Evolutionary conservation across 805 yeast species (phyloP).

Genomic region (Gaillardinia entomophila): DNA sequence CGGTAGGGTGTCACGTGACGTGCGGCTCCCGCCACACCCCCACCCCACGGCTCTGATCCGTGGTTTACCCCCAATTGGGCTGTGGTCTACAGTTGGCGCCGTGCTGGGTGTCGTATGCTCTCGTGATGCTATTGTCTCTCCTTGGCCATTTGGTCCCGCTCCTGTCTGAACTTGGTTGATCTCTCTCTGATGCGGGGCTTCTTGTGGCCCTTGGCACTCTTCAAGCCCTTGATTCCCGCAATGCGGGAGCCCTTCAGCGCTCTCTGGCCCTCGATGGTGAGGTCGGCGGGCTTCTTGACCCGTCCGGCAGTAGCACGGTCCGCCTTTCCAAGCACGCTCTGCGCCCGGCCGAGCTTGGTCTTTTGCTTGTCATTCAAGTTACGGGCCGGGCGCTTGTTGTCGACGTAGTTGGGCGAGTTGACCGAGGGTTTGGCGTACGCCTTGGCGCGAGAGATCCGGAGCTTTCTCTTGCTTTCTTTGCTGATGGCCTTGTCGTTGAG

Average conservation of each 20-base stretch:
- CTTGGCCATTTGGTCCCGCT: slow-evolving; percentile 18
- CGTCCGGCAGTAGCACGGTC: slow-evolving; percentile 68
- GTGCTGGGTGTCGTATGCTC: too few species aligned
- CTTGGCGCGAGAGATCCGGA: slow-evolving; percentile 66
- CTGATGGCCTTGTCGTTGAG: slow-evolving; percentile 62
- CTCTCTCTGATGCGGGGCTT: slow-evolving; percentile 58
- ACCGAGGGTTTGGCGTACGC: slow-evolving; percentile 34
- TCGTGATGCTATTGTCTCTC: too few species aligned
- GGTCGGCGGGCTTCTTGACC: slow-evolving; percentile 11
- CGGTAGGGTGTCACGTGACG: too few species aligned
- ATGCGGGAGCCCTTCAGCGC: slow-evolving; percentile 63
- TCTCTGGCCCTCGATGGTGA: slow-evolving; percentile 67
- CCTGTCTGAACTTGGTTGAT: slow-evolving; percentile 45
- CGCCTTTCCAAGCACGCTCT: slow-evolving; percentile 67
- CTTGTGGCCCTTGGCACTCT: slow-evolving; percentile 34
- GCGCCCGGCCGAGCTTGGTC: slow-evolving; percentile 77
- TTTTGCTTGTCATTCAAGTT: slow-evolving; percentile 51
- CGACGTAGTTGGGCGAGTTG: slow-evolving; percentile 40
- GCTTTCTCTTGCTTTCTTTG: slow-evolving; percentile 44
- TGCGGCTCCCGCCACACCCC: too few species aligned
- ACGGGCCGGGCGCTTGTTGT: slow-evolving; percentile 21
- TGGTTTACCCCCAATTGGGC: too few species aligned
- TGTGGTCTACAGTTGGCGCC: too few species aligned
- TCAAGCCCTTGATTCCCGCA: slow-evolving; percentile 56
- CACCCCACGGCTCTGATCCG: too few species aligned